Conservation (phyloP, 208 protist genomes). For the Acanthamoeba triangularis region DNA sequence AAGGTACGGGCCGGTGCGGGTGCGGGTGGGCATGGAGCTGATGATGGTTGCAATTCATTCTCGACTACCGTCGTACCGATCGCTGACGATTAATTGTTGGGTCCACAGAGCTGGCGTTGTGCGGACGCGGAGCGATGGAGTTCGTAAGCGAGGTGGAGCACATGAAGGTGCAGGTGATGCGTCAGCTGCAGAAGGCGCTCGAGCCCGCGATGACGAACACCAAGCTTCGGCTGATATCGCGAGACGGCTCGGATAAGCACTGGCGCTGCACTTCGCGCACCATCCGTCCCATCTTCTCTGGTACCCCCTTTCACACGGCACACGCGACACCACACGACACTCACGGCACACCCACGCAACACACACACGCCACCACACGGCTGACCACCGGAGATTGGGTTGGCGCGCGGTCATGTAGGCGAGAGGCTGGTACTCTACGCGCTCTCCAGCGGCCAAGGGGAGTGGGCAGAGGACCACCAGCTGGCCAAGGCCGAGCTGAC, state of each 20-base stretch:
- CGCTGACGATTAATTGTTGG: constrained; percentile 64
- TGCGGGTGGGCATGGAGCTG: too few species aligned
- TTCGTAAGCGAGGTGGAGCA: not conserved
- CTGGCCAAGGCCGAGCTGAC: not conserved
- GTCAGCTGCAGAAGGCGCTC: not conserved
- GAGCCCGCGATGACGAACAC: not conserved
- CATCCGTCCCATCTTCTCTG: not conserved
- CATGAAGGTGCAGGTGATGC: constrained; percentile 7
- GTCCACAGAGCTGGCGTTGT: constrained; percentile 67
- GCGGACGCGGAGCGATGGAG: not conserved
- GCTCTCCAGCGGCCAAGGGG: not conserved
- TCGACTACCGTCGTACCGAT: not conserved
- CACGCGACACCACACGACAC: too few species aligned
- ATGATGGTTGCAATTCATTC: too few species aligned
- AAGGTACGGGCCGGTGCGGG: too few species aligned
- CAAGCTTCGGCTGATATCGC: not conserved
- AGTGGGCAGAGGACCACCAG: not conserved
- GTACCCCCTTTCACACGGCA: not conserved
- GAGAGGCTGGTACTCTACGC: constrained; percentile 2
- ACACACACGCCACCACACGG: too few species aligned
- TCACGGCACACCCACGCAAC: too few species aligned
- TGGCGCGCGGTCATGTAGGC: not conserved
- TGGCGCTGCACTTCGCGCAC: not conserved
- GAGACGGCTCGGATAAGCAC: constrained; percentile 8
- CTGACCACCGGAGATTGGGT: too few species aligned